Evolutionary conservation across 148 eudicot genomes (phyloP), one percentile per base, ranked within the genome.

Genomic region (Rhododendron griersonianum): DNA sequence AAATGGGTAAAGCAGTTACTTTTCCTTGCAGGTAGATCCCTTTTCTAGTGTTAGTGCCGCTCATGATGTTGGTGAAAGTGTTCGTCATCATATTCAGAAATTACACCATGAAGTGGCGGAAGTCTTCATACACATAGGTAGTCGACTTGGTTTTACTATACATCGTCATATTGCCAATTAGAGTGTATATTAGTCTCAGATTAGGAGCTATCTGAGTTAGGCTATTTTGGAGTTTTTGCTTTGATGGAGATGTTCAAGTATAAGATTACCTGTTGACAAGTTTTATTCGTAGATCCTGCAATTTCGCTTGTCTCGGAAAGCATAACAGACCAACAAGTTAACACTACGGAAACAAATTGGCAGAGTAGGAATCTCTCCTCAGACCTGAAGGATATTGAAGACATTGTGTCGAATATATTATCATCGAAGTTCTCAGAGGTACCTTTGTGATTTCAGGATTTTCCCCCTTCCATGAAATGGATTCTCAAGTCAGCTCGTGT

Each of bases 61-160:
- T 87, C 96, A 95, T 88, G 93, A 94, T 89, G 88, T 98, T 71
- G 96, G 94, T 77, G 98, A 98, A 91, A 98, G 90, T 87, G 99
- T 98, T 81, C 95, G 96, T 75, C 91, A 81, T 85, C 90, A 47
- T 41, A 90, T 98, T 87, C 98, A 94, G 65, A 87, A 92, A 59
- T 90, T 88, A 30, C 98, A 95, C 86, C 96, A 93, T 86, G 93
- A 95, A 90, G 95, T 98, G 28, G 93, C 96, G 81, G 99, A 98
- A 93, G 96, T 95, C 90, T 98, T 95, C 93, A 95, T 95, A 90
- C 99, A 98, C 87, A 94, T 98, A 81, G 99, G 99, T 98, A 91
- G 11, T 16, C 1, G 7, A 39, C 48, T 88, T 35, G 28, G 5
- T n/a, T 81, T 85, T 85, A 18, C n/a, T 33, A 14, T 39, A 37